phyloP scores from a whole-genome alignment of 2,329 filamentous ascomycete genomes.

The Fusarium sarcochroum region DNA sequence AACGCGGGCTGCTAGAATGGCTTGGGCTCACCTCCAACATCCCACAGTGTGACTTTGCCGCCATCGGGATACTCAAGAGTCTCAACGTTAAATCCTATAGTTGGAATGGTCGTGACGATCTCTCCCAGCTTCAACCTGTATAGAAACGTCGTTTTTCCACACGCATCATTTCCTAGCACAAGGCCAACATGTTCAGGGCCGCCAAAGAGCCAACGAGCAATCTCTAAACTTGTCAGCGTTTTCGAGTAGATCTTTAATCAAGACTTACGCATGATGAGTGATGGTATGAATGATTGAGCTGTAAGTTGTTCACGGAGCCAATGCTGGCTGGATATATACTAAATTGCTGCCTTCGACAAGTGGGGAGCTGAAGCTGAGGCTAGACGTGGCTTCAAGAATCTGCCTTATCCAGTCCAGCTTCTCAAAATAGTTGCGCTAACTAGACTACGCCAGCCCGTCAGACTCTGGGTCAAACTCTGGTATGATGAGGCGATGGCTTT shows the following conservation, averaged over 20 bases:
- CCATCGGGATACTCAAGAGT: constrained; percentile 64
- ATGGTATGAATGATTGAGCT: background rate
- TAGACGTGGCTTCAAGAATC: constrained; percentile 41
- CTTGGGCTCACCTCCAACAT: constrained; percentile 46
- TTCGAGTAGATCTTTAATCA: accelerated
- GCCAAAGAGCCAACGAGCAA: constrained; percentile 44
- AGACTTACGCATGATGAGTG: constrained; percentile 38
- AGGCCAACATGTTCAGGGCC: constrained; percentile 39
- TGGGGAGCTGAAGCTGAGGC: constrained; percentile 44
- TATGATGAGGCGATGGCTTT: background rate
- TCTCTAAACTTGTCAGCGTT: constrained; percentile 28
- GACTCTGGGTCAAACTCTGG: background rate
- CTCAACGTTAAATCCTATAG: constrained; percentile 96
- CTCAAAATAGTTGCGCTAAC: constrained; percentile 8
- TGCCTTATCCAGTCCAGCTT: constrained; percentile 24
- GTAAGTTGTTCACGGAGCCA: background rate
- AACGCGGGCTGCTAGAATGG: accelerated
- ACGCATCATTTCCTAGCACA: constrained; percentile 43
- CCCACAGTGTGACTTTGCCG: constrained; percentile 47
- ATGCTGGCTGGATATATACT: constrained; percentile 12
- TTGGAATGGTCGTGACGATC: constrained; percentile 94
- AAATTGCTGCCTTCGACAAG: constrained; percentile 41
- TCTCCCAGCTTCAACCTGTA: constrained; percentile 91
- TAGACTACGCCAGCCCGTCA: constrained; percentile 6
- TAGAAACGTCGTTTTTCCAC: constrained; percentile 82